Evolutionary conservation across 202 grass and related monocot genomes (phyloP), one percentile per base, ranked within the genome.

Genomic region (Bolboschoenoplectus hybrid): DNA sequence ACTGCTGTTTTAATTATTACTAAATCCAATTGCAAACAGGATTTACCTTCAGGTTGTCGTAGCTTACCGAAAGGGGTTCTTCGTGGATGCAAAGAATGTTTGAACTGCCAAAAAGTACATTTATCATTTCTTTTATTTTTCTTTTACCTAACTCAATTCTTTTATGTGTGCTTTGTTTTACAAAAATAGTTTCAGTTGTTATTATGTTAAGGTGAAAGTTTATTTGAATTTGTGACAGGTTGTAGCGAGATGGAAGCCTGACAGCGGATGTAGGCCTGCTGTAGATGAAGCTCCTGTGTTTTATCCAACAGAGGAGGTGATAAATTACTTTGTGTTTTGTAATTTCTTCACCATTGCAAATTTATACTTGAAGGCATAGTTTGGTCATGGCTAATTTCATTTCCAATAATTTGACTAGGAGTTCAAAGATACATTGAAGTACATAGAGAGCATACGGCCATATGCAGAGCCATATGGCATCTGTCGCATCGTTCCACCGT

Each of bases 371-470:
- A 8, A 17, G 12, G 1, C 75, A 39, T 41, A 60, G 12, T 80
- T 50, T 32, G 60, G 12, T 32, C 46, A 62, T 50, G 63, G 52
- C 53, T 46, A 38, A 83, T 52, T 83, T 75, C 39, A 17, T 75
- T 66, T 60, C 2, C 16, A 16, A 61, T 67, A 86, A 17, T 35
- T 74, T 47, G 9, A 84, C 38, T 80, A 95, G 95, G 91, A 98
- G 80, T 98, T 98, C 51, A 79, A 92, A 89, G 95, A 98, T 43
- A 94, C 92, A 2, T 86, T 97, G 38, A 97, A 97, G 76, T 97
- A 97, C 58, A 97, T 97, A 6, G 88, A 91, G 65, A 93, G 83
- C 75, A 94, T 97, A 88, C 87, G 93, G 12, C 85, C 84, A 84
- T 84, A 57, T 8, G 93, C 93, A 65, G 93, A 95, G 77, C 86